A percentile compares a stretch with the other conserved stretches of the same genome.
Conservation (phyloP, 305 asterid genomes). For the Striga hermonthica region DNA sequence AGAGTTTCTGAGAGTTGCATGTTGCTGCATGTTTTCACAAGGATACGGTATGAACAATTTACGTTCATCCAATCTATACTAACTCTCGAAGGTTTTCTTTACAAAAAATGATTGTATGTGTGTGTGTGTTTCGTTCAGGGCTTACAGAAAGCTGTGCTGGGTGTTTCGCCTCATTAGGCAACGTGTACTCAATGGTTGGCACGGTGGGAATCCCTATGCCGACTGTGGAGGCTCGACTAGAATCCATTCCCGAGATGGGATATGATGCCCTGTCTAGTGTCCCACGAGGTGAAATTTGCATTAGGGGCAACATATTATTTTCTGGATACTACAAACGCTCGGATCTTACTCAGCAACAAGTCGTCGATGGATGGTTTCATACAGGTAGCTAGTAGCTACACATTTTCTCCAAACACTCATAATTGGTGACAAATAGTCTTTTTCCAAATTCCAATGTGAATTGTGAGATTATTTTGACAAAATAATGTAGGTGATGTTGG, state of each 20-base stretch:
- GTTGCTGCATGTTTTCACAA: slow-evolving; percentile 76
- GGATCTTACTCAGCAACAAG: slow-evolving; percentile 64
- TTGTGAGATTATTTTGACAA: too few relatives aligned
- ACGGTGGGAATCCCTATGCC: slow-evolving; percentile 89
- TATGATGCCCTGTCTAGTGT: slow-evolving; percentile 70
- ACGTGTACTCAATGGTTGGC: slow-evolving; percentile 76
- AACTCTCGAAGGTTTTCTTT: too few relatives aligned
- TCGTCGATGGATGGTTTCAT: slow-evolving; percentile 93
- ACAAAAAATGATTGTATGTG: too few relatives aligned
- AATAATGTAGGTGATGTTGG: slow-evolving; percentile 74
- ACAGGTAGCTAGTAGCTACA: slow-evolving; percentile 50
- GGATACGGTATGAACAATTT: slow-evolving; percentile 57
- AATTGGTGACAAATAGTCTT: too few relatives aligned
- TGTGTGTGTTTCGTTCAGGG: too few relatives aligned
- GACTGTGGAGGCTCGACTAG: slow-evolving; percentile 82
- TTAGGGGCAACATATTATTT: slow-evolving; percentile 75
- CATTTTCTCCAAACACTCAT: not conserved
- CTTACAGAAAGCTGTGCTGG: slow-evolving; percentile 87
- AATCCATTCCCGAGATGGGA: slow-evolving; percentile 93
- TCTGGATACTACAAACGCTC: slow-evolving; percentile 81
- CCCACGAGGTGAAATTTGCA: slow-evolving; percentile 90
- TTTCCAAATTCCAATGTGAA: too few relatives aligned
- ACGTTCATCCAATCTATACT: too few relatives aligned
- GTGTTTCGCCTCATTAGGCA: slow-evolving; percentile 75
- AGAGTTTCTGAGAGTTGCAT: slow-evolving; percentile 85